A percentile compares a stretch with the other conserved stretches of the same genome.
phyloP scores from a whole-genome alignment of 352 stramenopile species.

The Globisporangium nagaii region DNA sequence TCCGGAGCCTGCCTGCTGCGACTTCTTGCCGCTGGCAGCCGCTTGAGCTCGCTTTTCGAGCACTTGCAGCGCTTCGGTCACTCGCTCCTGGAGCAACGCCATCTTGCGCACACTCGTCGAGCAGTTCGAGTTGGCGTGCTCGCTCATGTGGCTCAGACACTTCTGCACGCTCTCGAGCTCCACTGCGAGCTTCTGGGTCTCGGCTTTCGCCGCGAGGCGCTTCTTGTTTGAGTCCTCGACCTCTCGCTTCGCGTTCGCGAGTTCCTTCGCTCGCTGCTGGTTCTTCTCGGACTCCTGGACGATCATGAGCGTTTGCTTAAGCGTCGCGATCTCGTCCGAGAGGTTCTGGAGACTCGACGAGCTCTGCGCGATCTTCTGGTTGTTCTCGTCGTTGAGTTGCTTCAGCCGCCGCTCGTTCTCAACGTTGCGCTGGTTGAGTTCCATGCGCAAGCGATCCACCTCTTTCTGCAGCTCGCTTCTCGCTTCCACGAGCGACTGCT shows the following conservation, averaged over 20 bases:
- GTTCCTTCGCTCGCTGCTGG: conserved; percentile 62
- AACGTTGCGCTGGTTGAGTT: conserved; percentile 71
- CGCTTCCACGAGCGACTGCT: conserved; percentile 41
- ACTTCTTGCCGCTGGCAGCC: conserved; percentile 15
- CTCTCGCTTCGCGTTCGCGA: conserved; percentile 60
- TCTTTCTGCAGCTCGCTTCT: conserved; percentile 53
- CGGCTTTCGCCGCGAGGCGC: conserved; percentile 66
- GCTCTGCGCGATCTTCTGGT: conserved; percentile 38
- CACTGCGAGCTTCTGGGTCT: conserved; percentile 73
- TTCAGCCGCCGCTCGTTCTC: conserved; percentile 63
- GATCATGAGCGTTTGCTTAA: conserved; percentile 53
- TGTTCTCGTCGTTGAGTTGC: conserved; percentile 52
- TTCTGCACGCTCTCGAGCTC: conserved; percentile 73
- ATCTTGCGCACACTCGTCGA: conserved; percentile 57
- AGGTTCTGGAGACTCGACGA: conserved; percentile 40
- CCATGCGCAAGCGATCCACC: conserved; percentile 66
- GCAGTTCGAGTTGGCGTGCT: conserved; percentile 50
- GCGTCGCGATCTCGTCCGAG: conserved; percentile 47
- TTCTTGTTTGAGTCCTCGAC: conserved; percentile 82
- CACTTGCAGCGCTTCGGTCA: conserved; percentile 60
- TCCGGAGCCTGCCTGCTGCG: conserved; percentile 7
- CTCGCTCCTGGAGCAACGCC: conserved; percentile 49
- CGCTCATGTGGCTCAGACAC: conserved; percentile 41
- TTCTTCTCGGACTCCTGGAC: conserved; percentile 67
- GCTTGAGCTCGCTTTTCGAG: conserved; percentile 53